These are phyloP conservation scores for Phaeosphaeriaceae sp. DNA, from an alignment of 2,329 filamentous ascomycete species.

Conservation along the genomic window DNA sequence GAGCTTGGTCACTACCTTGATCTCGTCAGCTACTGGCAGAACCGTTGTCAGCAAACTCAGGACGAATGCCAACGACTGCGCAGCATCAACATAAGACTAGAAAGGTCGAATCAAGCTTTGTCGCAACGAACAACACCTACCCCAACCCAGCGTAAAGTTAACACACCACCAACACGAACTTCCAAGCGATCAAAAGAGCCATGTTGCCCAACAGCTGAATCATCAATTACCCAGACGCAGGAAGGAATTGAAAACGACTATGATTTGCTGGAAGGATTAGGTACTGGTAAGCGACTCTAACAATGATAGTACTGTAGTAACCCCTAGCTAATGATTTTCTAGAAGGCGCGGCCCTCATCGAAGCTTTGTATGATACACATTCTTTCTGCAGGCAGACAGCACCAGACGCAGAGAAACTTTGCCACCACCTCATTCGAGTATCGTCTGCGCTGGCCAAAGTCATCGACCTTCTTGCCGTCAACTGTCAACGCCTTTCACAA, in stretches of 20 bases:
- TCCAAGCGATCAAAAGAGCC: constrained; percentile 23
- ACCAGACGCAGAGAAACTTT: constrained; percentile 26
- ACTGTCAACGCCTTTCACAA: constrained; percentile 25
- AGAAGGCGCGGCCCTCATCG: constrained; percentile 31
- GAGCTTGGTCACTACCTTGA: constrained; percentile 46
- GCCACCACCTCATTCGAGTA: constrained; percentile 30
- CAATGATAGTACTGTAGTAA: background rate
- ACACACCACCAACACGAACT: constrained; percentile 9
- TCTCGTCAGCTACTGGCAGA: constrained; percentile 49
- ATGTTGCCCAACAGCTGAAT: constrained; percentile 11
- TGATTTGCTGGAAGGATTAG: constrained; percentile 34
- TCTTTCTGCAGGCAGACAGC: constrained; percentile 29
- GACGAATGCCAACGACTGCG: constrained; percentile 30
- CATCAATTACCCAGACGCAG: constrained; percentile 17
- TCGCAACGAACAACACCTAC: constrained; percentile 6
- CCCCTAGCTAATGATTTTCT: constrained; percentile 8
- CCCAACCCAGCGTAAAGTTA: constrained; percentile 22
- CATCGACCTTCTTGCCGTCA: constrained; percentile 26
- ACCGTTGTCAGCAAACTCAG: constrained; percentile 32
- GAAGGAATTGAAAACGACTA: constrained; percentile 35
- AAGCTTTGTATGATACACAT: constrained; percentile 39
- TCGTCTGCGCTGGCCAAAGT: constrained; percentile 32
- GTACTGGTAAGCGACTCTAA: constrained; percentile 22
- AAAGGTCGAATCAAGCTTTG: constrained; percentile 34
- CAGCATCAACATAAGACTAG: constrained; percentile 30